Conservation (phyloP, 345 rosid genomes). For the Angophora floribunda region DNA sequence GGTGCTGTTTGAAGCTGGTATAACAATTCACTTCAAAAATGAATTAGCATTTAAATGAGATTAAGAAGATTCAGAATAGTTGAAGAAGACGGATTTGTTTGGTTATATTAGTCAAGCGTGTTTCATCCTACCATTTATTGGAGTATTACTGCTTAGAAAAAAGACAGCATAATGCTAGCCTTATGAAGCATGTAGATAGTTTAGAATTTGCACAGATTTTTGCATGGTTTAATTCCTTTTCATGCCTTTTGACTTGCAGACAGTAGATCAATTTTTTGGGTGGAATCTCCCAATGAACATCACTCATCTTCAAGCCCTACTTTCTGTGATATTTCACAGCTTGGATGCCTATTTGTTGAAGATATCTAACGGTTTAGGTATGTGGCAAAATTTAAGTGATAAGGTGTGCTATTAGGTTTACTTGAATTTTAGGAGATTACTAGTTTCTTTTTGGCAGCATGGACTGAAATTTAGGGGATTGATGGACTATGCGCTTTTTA, state of each 20-base stretch:
- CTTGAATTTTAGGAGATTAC: not conserved
- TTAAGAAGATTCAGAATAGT: not conserved
- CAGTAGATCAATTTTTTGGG: constrained; percentile 86
- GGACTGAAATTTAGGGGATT: not conserved
- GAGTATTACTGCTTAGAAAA: not conserved
- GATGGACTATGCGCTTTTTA: not conserved
- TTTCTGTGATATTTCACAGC: constrained; percentile 79
- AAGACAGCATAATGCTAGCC: not conserved
- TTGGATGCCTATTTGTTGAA: constrained; percentile 74
- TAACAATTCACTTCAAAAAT: not conserved
- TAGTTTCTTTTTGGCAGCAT: not conserved
- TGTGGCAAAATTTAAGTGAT: not conserved
- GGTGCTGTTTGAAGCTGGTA: not conserved
- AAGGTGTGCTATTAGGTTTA: not conserved
- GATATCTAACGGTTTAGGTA: constrained; percentile 73
- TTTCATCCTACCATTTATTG: not conserved
- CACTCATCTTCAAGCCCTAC: constrained; percentile 92
- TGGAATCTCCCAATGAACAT: constrained; percentile 81
- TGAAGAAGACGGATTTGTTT: not conserved
- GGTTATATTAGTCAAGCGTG: not conserved
- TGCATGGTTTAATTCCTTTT: not conserved
- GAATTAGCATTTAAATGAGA: not conserved
- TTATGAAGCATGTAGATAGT: not conserved
- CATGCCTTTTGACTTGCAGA: constrained; percentile 39
- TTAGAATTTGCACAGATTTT: not conserved